Conservation (phyloP, 306 rosid genomes). For the Pyrus pyrifolia region DNA sequence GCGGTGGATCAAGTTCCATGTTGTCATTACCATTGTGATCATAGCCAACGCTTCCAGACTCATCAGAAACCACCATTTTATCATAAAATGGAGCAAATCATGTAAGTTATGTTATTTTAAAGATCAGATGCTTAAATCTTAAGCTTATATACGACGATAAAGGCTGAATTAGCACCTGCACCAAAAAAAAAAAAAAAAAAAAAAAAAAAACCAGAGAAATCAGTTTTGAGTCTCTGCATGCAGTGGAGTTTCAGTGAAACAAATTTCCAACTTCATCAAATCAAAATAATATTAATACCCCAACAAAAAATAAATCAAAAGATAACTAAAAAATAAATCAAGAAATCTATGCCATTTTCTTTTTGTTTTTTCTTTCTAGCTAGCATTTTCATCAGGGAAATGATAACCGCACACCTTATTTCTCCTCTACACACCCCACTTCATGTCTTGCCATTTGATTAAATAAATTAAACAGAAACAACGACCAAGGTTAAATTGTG, state of each 20-base stretch:
- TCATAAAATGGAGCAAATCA: background rate
- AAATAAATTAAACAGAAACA: no score
- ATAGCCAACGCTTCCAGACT: background rate
- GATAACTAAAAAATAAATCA: no score
- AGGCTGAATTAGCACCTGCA: background rate
- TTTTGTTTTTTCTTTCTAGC: background rate
- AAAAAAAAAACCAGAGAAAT: no score
- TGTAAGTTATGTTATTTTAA: background rate
- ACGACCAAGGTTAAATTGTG: no score
- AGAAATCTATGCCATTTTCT: background rate
- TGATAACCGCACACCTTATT: no score
- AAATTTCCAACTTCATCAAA: background rate
- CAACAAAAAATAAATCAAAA: background rate
- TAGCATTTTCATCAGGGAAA: background rate
- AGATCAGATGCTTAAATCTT: background rate
- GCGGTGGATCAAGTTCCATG: background rate
- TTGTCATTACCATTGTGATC: background rate
- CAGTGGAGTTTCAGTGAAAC: no score
- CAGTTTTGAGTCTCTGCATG: no score
- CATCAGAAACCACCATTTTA: constrained; percentile 3
- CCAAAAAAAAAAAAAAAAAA: no score
- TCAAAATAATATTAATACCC: background rate
- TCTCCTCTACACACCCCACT: no score
- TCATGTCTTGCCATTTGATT: no score
- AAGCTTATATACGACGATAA: no score